phyloP scores from a whole-genome alignment of 768 basidiomycete genomes.

The Boletales sp. region DNA sequence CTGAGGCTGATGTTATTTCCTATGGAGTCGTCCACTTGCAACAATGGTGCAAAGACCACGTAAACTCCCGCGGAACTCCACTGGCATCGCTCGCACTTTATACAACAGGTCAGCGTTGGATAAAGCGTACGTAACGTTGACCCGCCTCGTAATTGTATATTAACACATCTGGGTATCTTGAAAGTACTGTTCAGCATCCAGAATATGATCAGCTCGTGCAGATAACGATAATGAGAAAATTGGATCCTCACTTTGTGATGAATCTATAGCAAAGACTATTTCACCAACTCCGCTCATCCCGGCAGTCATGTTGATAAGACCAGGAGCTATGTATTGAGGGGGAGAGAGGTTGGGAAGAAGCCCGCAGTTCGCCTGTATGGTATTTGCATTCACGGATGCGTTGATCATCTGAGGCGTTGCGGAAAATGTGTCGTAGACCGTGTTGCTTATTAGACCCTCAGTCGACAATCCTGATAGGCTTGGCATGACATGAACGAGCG shows the following conservation, averaged over 20 bases:
- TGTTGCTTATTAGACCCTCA: not conserved
- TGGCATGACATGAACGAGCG: not conserved
- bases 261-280: not conserved
- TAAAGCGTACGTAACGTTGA: not conserved
- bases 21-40: not conserved
- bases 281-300: not conserved
- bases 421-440: not conserved
- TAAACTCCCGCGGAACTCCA: not conserved
- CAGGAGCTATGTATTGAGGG: not conserved
- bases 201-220: not conserved
- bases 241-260: not conserved
- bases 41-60: not conserved
- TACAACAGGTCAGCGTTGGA: not conserved
- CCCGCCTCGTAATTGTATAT: not conserved
- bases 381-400: not conserved
- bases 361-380: not conserved
- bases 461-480: not conserved
- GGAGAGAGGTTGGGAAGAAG: not conserved
- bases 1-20: not conserved
- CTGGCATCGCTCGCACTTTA: not conserved
- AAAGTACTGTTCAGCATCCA: not conserved
- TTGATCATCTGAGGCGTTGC: not conserved
- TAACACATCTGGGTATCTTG: not conserved
- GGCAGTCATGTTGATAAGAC: not conserved
- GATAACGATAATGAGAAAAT: no score